Percentiles rank a stretch among this genome's conserved stretches.
Evolutionary conservation across 495 filamentous ascomycete genomes (phyloP).

Genomic region (Astrothelium subdiscretum): DNA sequence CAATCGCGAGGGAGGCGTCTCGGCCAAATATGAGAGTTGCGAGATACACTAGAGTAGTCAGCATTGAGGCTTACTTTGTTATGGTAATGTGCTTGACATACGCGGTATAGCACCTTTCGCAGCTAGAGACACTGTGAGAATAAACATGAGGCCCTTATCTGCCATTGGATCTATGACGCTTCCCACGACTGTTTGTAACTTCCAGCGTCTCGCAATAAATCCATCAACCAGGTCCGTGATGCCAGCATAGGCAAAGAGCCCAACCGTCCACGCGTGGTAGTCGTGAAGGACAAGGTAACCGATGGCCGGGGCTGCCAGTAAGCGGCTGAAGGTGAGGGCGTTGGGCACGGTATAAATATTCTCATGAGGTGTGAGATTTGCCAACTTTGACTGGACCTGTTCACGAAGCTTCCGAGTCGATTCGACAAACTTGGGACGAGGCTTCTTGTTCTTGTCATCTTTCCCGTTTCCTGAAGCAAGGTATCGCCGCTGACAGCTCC

Average conservation of each 20-base stretch:
- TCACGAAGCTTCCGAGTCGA: conserved; percentile 15
- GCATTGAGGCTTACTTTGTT: conserved; percentile 1
- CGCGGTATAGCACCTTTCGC: conserved; percentile 68
- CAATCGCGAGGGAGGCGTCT: conserved; percentile 73
- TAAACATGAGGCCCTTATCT: conserved; percentile 90
- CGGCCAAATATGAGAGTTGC: conserved; percentile 81
- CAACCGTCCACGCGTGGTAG: conserved; percentile 63
- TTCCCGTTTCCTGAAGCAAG: background rate
- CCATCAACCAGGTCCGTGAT: conserved; percentile 87
- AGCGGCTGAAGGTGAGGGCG: conserved; percentile 74
- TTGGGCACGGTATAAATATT: conserved; percentile 97
- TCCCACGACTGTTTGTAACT: conserved; percentile 88
- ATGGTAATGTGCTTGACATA: conserved; percentile 29
- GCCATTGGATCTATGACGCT: conserved; percentile 94
- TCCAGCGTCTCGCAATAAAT: conserved; percentile 77
- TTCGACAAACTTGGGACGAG: conserved; percentile 9
- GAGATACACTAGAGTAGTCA: conserved; percentile 53
- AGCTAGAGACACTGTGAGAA: conserved; percentile 72
- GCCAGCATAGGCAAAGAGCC: conserved; percentile 81
- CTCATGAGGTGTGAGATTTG: conserved; percentile 54
- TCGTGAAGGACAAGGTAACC: conserved; percentile 84
- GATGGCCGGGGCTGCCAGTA: conserved; percentile 72
- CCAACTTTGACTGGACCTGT: conserved; percentile 33
- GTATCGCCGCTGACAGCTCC: background rate
- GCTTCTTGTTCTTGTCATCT: background rate